phyloP scores from a whole-genome alignment of 2,329 filamentous ascomycete genomes.

The Talaromyces sp. region DNA sequence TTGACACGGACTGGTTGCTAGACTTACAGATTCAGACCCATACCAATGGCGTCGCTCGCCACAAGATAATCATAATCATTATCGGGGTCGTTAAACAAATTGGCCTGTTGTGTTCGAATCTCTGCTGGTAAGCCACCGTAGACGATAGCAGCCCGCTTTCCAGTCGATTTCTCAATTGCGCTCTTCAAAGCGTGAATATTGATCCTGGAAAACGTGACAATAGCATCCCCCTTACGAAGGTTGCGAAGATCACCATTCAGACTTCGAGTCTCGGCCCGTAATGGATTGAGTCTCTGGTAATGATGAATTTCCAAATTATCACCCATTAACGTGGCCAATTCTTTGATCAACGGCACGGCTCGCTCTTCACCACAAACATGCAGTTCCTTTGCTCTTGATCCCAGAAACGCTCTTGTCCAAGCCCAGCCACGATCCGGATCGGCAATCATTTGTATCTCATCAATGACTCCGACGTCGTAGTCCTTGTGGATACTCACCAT shows the following conservation, averaged over 20 bases:
- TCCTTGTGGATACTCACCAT: conserved; percentile 65
- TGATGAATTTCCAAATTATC: conserved; percentile 78
- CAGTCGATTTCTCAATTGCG: conserved; percentile 72
- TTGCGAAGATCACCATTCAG: conserved; percentile 63
- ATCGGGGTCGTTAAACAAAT: conserved; percentile 88
- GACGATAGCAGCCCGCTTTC: conserved; percentile 81
- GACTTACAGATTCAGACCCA: conserved; percentile 85
- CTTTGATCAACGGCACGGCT: conserved; percentile 72
- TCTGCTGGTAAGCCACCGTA: conserved; percentile 92
- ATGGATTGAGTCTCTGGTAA: conserved; percentile 79
- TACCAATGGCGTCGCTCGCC: conserved; percentile 93
- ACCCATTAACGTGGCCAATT: conserved; percentile 74
- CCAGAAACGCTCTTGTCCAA: conserved; percentile 89
- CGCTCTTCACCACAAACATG: conserved; percentile 92
- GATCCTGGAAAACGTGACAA: conserved; percentile 82
- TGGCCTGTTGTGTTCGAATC: conserved; percentile 85
- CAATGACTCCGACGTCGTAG: conserved; percentile 89
- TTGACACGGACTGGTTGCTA: background rate
- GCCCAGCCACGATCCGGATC: conserved; percentile 80
- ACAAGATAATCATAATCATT: conserved; percentile 95
- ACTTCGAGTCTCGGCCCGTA: conserved; percentile 65
- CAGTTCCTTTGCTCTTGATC: conserved; percentile 81
- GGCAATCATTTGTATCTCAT: conserved; percentile 98
- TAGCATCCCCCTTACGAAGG: conserved; percentile 82
- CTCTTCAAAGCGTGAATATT: conserved; percentile 77